Evolutionary conservation across 768 basidiomycete genomes (phyloP).

Genomic region (Plicaturopsis crispa): DNA sequence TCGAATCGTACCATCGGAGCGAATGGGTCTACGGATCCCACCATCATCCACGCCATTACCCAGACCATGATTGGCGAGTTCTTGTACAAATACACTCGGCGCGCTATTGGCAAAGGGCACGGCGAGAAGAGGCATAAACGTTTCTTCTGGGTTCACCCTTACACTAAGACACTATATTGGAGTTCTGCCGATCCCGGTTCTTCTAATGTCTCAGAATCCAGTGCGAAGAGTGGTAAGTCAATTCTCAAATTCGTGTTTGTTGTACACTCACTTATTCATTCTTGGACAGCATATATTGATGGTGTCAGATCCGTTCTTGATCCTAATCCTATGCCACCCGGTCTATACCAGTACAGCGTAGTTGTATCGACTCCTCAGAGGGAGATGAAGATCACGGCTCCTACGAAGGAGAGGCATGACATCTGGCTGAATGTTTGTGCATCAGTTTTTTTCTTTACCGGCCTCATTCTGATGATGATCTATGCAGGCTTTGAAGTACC

Average conservation of each 20-base stretch:
- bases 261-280: slow-evolving; percentile 5
- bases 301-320: slow-evolving; percentile 89
- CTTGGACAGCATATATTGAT: slow-evolving; percentile 82
- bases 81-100: slow-evolving; percentile 93
- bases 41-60: slow-evolving; percentile 92
- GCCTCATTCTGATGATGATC: slow-evolving; percentile 6
- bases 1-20: slow-evolving; percentile 13
- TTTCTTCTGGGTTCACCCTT: slow-evolving; percentile 99
- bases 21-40: slow-evolving; percentile 70
- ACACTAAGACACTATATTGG: slow-evolving; percentile 98
- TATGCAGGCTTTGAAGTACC: slow-evolving; percentile 80
- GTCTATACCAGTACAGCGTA: slow-evolving; percentile 87
- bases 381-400: slow-evolving; percentile 98
- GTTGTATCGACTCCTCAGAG: slow-evolving; percentile 88
- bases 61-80: slow-evolving; percentile 99
- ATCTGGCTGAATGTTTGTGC: slow-evolving; percentile 85
- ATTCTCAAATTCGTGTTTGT: slow-evolving; percentile 7
- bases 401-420: slow-evolving; percentile 91
- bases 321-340: slow-evolving; percentile 93
- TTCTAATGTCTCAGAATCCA: slow-evolving; percentile 80
- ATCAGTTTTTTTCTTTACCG: slow-evolving; percentile 6
- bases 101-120: slow-evolving; percentile 82
- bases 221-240: slow-evolving; percentile 90
- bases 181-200: slow-evolving; percentile 91
- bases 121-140: slow-evolving; percentile 86